These are phyloP conservation scores for Colletotrichum camelliae DNA, from an alignment of 2,329 filamentous ascomycete species.

Conservation along the genomic window DNA sequence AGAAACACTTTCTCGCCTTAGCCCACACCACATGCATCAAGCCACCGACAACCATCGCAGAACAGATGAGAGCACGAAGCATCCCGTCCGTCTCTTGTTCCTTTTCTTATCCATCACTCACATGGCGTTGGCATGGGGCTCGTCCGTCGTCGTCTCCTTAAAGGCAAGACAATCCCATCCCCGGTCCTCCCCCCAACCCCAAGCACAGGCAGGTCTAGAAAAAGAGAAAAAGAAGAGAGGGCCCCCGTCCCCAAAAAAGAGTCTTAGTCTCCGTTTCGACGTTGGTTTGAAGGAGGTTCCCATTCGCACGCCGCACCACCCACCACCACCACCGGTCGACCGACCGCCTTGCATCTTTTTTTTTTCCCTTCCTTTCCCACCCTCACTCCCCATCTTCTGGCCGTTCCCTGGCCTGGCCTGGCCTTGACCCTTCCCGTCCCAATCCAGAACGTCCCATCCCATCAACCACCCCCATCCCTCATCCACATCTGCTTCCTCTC, in stretches of 20 bases:
- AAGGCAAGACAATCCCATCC: neutral
- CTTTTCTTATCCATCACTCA: neutral
- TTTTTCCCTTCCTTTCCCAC: neutral
- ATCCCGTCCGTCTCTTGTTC: neutral
- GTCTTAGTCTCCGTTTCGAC: conserved; percentile 18
- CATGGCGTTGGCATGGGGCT: neutral
- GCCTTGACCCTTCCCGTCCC: neutral
- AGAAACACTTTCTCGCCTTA: conserved; percentile 1
- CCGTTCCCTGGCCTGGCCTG: neutral
- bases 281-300: conserved; percentile 25
- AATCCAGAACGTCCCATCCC: neutral
- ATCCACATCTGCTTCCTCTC: neutral
- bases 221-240: neutral
- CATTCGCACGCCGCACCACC: conserved; percentile 20
- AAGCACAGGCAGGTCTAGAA: neutral
- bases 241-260: neutral
- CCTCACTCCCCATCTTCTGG: neutral
- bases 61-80: neutral
- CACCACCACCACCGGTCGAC: neutral
- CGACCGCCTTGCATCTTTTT: neutral
- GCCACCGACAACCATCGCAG: conserved; percentile 4
- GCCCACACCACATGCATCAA: conserved; percentile 14
- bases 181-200: neutral
- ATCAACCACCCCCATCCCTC: neutral
- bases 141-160: neutral